Evolutionary conservation across 2,329 filamentous ascomycete species (phyloP).

Genomic region (Colletotrichum sp.): DNA sequence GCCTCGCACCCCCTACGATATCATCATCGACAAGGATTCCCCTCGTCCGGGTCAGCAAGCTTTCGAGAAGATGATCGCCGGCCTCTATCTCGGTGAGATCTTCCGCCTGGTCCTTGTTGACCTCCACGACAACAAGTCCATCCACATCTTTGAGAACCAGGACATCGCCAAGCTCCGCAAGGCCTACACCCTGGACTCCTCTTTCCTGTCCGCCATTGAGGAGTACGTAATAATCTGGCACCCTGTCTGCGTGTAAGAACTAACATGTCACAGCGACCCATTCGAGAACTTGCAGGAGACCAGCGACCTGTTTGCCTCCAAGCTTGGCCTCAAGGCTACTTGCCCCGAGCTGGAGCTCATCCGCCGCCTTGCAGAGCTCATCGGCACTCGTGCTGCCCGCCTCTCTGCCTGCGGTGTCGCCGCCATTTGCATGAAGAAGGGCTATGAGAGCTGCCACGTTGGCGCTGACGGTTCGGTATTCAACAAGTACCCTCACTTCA

Average conservation of each 20-base stretch:
- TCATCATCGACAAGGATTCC: conserved; percentile 87
- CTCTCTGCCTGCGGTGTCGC: conserved; percentile 94
- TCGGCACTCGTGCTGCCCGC: conserved; percentile 91
- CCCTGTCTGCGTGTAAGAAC: background rate
- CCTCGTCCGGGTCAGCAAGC: conserved; percentile 92
- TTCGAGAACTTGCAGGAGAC: conserved; percentile 96
- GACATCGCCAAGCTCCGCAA: conserved; percentile 81
- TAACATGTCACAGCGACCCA: conserved; percentile 67
- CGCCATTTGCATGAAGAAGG: conserved; percentile 97
- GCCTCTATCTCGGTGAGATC: conserved; percentile 92
- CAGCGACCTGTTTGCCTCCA: conserved; percentile 77
- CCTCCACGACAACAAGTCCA: conserved; percentile 77
- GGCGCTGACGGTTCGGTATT: conserved; percentile 97
- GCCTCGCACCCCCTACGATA: conserved; percentile 83
- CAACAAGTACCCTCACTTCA: conserved; percentile 99
- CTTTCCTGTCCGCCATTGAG: conserved; percentile 91
- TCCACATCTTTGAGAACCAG: conserved; percentile 82
- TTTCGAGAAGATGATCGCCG: conserved; percentile 98
- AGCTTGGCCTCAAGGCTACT: conserved; percentile 73
- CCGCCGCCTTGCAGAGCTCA: conserved; percentile 88
- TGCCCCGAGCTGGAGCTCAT: conserved; percentile 86
- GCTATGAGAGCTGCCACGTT: conserved; percentile 85
- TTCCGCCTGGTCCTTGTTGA: conserved; percentile 89
- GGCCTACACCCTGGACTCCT: conserved; percentile 88
- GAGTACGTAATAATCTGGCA: conserved; percentile 59